Base-by-base conservation (phyloP, 768 basidiomycete genomes). In the Candolleomyces efflorescens region DNA sequence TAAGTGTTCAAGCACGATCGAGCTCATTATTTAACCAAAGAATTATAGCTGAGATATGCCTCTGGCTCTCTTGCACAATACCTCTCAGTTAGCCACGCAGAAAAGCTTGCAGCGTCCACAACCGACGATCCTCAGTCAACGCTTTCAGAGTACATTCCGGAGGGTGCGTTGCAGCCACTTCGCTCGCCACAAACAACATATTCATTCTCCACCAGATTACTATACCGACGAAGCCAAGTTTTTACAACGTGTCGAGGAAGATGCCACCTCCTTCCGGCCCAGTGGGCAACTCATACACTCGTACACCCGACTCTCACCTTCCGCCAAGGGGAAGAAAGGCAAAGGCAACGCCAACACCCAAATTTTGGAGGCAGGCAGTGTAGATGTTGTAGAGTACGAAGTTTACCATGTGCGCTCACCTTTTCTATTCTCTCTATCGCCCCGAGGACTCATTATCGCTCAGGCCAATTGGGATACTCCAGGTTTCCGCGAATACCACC, bases 401-500 rank as follows among this genome's bases (percentile, higher is more conserved):
- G 91, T 89, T 22, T 98, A 92, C 71, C 91, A 94, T 78, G 95
- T 92, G 69, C 69, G 90, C 32, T 32, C 32, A 5, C 32, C 32
- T 5, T 72, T 41, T 37, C 52, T 17, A 22, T 52, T 52, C 53
- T 39, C 12, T 32, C 38, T 61, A 23, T 44, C 27, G 7, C 5
- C 41, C 32, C 6, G 26, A 20, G 20, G 7, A 18, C 23, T n/a
- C 9, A 27, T 3, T 27, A 18, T 37, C 2, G 47, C 49, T 51
- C 64, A 98, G 94, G 74, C 85, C 18, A 95, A 86, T 20, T 94
- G 91, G 84, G 71, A 84, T 57, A 91, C 92, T 0, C 82, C 89
- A 6, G 95, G 92, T 12, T 98, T 98, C 74, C 80, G 78, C 67
- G 93, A 96, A 71, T 94, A 92, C 60, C 96, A 98, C 67, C 81